These are phyloP conservation scores for Blastobotrys petasosporus DNA, from an alignment of 1,139 yeast genomes.

Conservation along the genomic window DNA sequence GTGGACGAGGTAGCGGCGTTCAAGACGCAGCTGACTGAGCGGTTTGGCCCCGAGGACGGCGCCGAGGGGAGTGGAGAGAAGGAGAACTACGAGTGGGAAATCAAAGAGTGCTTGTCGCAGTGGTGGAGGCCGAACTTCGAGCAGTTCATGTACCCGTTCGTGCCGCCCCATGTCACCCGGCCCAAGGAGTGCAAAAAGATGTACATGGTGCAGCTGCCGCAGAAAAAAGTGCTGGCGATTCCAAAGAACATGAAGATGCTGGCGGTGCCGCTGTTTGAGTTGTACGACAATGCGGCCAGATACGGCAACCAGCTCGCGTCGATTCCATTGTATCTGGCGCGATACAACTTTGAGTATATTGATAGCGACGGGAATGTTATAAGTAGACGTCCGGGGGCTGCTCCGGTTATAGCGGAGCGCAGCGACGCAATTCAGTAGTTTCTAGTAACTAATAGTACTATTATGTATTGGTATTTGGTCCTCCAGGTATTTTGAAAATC, in stretches of 20 bases:
- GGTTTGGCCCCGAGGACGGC: conserved; percentile 23
- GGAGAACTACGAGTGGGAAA: conserved; percentile 28
- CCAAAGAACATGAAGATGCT: conserved; percentile 32
- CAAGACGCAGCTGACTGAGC: conserved; percentile 26
- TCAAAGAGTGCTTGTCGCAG: conserved; percentile 34
- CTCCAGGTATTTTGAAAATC: background rate
- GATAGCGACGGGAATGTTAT: conserved; percentile 14
- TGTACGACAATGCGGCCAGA: conserved; percentile 33
- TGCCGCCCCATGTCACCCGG: conserved; percentile 34
- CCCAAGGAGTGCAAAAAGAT: conserved; percentile 36
- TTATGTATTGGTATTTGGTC: too few relatives aligned
- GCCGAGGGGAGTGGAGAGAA: conserved; percentile 17
- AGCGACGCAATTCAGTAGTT: too few relatives aligned
- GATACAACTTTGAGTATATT: conserved; percentile 32
- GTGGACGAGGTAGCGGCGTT: conserved; percentile 30
- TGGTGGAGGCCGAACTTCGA: conserved; percentile 39
- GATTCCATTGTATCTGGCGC: conserved; percentile 32
- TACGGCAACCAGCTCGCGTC: conserved; percentile 33
- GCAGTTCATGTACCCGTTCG: conserved; percentile 35
- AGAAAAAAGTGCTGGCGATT: conserved; percentile 27
- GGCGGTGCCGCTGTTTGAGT: conserved; percentile 35
- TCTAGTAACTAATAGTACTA: too few relatives aligned
- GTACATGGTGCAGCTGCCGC: conserved; percentile 32
- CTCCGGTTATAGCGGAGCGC: background rate
- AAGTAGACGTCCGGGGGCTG: conserved; percentile 3